Evolutionary conservation across 1,284 basidiomycete species (phyloP), one percentile per base, ranked within the genome.

Genomic region (Apiotrichum gracile): DNA sequence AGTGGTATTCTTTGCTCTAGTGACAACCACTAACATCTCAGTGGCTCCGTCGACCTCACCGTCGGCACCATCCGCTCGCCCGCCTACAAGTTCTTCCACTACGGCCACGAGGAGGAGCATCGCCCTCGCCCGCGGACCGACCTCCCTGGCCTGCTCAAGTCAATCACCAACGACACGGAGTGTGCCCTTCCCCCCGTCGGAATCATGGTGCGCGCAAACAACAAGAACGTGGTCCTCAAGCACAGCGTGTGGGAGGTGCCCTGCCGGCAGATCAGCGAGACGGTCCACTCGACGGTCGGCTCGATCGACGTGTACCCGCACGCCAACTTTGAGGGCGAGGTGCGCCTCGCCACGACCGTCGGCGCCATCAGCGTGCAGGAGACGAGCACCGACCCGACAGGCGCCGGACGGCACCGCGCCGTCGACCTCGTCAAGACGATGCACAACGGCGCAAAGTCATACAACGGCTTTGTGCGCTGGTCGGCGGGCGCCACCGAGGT

Each of bases 191-290:
- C 50, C 2, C 60, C 60, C 6, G 46, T 58, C 22, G 17, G 19
- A 17, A 38, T 55, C 16, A 22, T 26, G 38, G 43, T 58, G 14
- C 22, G 33, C 10, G 41, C 49, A 4, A 55, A 48, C 37, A 48
- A 41, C 34, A 56, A 50, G 27, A 12, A 39, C n/a, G 27, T 41
- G 6, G 35, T 46, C 12, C 5, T 63, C 17, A 49, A 55, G 9
- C 57, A 61, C 47, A 26, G 26, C n/a, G 50, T 26, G 2, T 61
- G 58, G 58, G 59, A 58, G 39, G 42, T 51, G 3, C 49, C 55
- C 8, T 62, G 58, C 41, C 55, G 55, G 29, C 31, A 22, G 3
- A 22, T 60, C 21, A 42, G 46, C 33, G 35, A 52, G 41, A n/a
- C 33, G 5, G 31, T 57, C 2, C 12, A 19, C 33, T 51, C 52